phyloP scores from a whole-genome alignment of 2,329 filamentous ascomycete species.

The Dryadomyces sulphureus region DNA sequence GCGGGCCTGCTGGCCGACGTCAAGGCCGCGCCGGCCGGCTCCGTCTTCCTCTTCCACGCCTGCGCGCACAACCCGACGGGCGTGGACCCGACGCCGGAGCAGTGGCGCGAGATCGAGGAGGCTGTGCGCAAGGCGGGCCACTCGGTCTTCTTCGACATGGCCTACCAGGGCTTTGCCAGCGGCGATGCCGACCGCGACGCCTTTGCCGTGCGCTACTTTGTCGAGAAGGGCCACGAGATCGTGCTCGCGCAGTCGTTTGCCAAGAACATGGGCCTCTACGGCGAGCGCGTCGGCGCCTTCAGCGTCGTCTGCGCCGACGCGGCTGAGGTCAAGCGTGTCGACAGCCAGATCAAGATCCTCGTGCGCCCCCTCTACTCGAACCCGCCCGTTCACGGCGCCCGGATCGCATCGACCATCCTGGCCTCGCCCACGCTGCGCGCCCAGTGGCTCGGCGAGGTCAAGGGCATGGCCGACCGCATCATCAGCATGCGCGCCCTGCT shows the following conservation, averaged over 20 bases:
- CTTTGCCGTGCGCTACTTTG: constrained; percentile 85
- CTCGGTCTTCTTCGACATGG: constrained; percentile 98
- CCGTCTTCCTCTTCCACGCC: constrained; percentile 86
- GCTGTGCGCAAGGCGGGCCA: constrained; percentile 76
- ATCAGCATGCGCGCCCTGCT: constrained; percentile 94
- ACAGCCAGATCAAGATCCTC: constrained; percentile 96
- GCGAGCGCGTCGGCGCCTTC: constrained; percentile 95
- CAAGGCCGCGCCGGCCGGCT: constrained; percentile 73
- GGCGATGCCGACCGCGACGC: constrained; percentile 87
- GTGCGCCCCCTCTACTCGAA: constrained; percentile 97
- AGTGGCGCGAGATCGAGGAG: constrained; percentile 84
- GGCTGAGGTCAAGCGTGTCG: constrained; percentile 79
- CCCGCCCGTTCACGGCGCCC: constrained; percentile 90
- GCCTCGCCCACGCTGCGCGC: constrained; percentile 72
- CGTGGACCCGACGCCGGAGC: constrained; percentile 79
- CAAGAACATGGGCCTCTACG: constrained; percentile 99
- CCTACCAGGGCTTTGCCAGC: constrained; percentile 95
- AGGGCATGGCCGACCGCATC: constrained; percentile 98
- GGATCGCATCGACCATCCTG: constrained; percentile 83
- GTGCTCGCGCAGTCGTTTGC: constrained; percentile 87
- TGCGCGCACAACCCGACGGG: constrained; percentile 98
- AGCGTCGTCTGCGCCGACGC: constrained; percentile 68
- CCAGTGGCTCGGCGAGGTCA: constrained; percentile 94
- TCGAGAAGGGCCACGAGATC: constrained; percentile 80
- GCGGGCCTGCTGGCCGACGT: constrained; percentile 84